These are phyloP conservation scores for Pichia phayaonensis DNA, from an alignment of 805 yeast genomes.

Conservation along the genomic window DNA sequence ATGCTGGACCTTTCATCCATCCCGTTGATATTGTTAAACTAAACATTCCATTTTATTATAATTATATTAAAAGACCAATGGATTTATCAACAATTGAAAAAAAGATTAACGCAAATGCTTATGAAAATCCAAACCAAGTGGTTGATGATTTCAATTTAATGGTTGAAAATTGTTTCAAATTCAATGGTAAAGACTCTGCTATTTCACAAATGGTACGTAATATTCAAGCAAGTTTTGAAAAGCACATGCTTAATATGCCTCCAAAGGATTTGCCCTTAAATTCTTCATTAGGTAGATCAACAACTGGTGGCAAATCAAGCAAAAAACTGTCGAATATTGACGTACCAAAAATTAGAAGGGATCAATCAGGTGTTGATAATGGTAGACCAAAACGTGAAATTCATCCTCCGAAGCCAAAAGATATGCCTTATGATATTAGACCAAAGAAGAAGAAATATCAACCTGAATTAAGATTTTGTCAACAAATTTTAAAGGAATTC, in stretches of 20 bases:
- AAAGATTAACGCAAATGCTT: conserved; percentile 63
- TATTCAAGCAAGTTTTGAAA: conserved; percentile 86
- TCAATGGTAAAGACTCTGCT: conserved; percentile 77
- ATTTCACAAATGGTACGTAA: conserved; percentile 90
- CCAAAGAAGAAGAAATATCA: conserved; percentile 91
- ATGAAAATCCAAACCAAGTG: conserved; percentile 61
- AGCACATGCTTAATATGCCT: conserved; percentile 89
- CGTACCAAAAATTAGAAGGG: conserved; percentile 63
- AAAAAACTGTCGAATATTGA: conserved; percentile 28
- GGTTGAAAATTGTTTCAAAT: conserved; percentile 72
- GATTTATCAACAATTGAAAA: conserved; percentile 86
- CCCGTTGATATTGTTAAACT: conserved; percentile 89
- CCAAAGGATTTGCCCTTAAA: conserved; percentile 39
- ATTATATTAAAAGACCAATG: conserved; percentile 82
- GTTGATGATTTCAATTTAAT: conserved; percentile 75
- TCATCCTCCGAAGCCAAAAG: conserved; percentile 94
- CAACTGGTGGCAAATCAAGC: conserved; percentile 16
- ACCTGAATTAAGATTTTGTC: conserved; percentile 82
- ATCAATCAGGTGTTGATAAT: conserved; percentile 45
- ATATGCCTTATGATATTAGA: conserved; percentile 81
- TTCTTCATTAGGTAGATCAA: conserved; percentile 9
- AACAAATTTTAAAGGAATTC: conserved; percentile 74
- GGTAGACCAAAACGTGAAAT: conserved; percentile 93
- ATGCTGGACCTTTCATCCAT: conserved; percentile 79
- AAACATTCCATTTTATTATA: conserved; percentile 86